Base-by-base conservation (phyloP, 148 eudicot genomes). In the Rhododendron griersonianum region DNA sequence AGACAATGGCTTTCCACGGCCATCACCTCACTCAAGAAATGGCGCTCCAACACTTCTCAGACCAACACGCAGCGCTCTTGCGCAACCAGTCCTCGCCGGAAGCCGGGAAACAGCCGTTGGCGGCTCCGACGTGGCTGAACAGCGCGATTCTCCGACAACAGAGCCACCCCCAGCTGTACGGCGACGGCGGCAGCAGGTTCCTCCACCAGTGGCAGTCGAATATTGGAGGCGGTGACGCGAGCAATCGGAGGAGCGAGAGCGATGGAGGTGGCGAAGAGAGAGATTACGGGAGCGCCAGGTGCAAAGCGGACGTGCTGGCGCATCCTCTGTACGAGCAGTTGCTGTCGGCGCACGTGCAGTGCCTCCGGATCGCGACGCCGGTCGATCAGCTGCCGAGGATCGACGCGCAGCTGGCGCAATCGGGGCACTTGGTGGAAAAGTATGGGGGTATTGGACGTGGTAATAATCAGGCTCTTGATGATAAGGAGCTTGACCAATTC, bases 321-420 rank as follows among this genome's bases (percentile, higher is more conserved):
- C 99, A 96, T 87, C 99, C 98, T 21, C 78, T 96, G 81, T 96
- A 93, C 85, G 99, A 96, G 74, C 98, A 96, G 90, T 75, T 96
- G 63, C 85, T 96, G 81, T 91, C 96, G 74, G 98, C 98, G 5
- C 98, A 94, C 78, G 95, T 96, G 47, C 91, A 96, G 85, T 96
- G 99, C 80, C 82, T 96, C 39, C 86, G 96, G 25, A 93, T 96
- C 18, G 98, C 99, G 0, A 95, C 99, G 19, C 98, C 99, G 53
- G 96, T 96, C 28, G 99, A 96, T 89, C 99, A 96, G 90, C 87
- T 96, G 69, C 99, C 98, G 51, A 90, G 96, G 87, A 95, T 96
- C 59, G 99, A 95, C 28, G 96, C 98, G 2, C 99, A 96, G 91
- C 91, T 96, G 2, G 89, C 91, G 4, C 99, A 94, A 85, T 92